Percentiles rank a stretch among this genome's conserved stretches.
These are phyloP conservation scores for Tolypocladium ophioglossoides DNA, from an alignment of 2,329 filamentous ascomycete species.

Conservation along the genomic window DNA sequence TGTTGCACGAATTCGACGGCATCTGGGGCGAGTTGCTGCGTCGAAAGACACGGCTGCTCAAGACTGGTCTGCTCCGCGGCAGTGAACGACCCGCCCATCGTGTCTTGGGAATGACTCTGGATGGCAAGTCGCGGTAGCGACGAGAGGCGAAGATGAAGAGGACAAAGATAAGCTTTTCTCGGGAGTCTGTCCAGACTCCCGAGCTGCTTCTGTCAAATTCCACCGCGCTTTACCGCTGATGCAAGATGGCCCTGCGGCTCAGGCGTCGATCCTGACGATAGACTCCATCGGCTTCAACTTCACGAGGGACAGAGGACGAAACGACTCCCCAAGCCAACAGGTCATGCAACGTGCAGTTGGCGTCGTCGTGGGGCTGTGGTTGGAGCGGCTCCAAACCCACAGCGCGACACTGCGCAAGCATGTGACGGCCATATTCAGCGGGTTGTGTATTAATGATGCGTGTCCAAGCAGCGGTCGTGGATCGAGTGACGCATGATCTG, in stretches of 20 bases:
- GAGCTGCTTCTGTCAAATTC: neutral
- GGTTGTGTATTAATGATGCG: too few relatives aligned
- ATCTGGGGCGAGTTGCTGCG: conserved; percentile 17
- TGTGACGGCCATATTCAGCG: neutral
- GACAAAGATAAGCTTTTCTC: neutral
- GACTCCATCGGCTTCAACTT: neutral
- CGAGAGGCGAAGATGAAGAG: neutral
- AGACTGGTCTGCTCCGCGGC: neutral
- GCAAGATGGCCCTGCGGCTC: neutral
- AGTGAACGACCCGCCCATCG: neutral
- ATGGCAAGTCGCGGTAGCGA: neutral
- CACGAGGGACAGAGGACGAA: too few relatives aligned
- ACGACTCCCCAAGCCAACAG: neutral
- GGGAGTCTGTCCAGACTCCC: neutral
- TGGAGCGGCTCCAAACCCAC: neutral
- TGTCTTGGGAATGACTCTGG: neutral
- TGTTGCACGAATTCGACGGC: conserved; percentile 51
- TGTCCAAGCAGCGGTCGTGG: neutral
- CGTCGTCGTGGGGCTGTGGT: neutral
- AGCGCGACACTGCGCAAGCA: too few relatives aligned
- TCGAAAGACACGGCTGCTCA: neutral
- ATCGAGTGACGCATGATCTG: neutral
- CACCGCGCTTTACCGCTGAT: neutral
- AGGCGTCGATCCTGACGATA: neutral
- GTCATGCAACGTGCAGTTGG: neutral